phyloP scores from a whole-genome alignment of 805 yeast species.

The Schwanniomyces vanrijiae region DNA sequence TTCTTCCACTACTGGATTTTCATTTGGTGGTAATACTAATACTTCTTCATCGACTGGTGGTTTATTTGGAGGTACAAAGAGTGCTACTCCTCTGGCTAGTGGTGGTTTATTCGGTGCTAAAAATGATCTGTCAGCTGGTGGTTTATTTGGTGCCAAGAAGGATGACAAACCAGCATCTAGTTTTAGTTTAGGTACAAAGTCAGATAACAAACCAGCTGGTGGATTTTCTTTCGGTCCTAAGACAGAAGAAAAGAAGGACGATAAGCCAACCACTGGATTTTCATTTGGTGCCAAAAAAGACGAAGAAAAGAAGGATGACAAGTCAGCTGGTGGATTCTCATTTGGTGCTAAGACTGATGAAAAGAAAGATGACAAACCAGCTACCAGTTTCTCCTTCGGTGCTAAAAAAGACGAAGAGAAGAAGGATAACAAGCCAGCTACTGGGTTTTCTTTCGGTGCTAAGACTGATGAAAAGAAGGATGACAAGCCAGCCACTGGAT shows the following conservation, averaged over 20 bases:
- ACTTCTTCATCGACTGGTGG: background rate
- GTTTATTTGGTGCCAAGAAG: conserved; percentile 9
- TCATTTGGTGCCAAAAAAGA: conserved; percentile 15
- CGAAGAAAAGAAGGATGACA: conserved; percentile 4
- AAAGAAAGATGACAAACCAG: conserved; percentile 11
- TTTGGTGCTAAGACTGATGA: conserved; percentile 11
- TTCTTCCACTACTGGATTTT: background rate
- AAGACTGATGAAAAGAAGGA: conserved; percentile 2
- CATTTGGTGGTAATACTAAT: conserved; percentile 4
- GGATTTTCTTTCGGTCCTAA: conserved; percentile 17
- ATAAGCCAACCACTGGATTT: conserved; percentile 14
- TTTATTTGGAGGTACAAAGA: conserved; percentile 10
- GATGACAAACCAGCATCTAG: conserved; percentile 7
- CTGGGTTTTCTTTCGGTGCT: conserved; percentile 1
- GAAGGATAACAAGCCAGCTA: conserved; percentile 10
- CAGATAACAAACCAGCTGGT: conserved; percentile 6
- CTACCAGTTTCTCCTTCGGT: background rate
- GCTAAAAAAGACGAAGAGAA: conserved; percentile 9
- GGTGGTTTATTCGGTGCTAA: conserved; percentile 9
- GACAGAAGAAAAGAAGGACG: conserved; percentile 12
- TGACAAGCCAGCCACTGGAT: conserved; percentile 1
- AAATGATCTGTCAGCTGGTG: conserved; percentile 6
- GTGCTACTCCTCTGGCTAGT: conserved; percentile 12
- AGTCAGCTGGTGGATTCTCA: conserved; percentile 9
- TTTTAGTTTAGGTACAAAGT: background rate